These are phyloP conservation scores for Chloranthus sessilifolius DNA, from an alignment of 164 flowering plant genomes.

Conservation along the genomic window DNA sequence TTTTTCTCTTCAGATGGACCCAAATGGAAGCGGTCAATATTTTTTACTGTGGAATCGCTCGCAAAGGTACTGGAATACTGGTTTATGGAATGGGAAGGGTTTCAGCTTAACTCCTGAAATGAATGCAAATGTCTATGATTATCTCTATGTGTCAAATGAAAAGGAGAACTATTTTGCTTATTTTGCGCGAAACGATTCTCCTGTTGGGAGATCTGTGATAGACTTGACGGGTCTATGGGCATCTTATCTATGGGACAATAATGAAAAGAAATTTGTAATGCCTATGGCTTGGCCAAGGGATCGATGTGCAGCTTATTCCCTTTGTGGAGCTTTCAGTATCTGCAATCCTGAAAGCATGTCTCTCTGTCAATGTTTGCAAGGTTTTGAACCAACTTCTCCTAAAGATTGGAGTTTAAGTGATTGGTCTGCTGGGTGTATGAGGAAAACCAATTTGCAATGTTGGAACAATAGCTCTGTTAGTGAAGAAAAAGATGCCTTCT, in stretches of 20 bases:
- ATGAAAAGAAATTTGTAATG: conserved; percentile 8
- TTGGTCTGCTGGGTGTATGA: conserved; percentile 21
- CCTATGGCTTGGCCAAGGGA: conserved; percentile 19
- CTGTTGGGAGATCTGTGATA: conserved; percentile 12
- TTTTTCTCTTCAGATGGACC: conserved; percentile 8
- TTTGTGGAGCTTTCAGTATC: conserved; percentile 21
- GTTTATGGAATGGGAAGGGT: conserved; percentile 8
- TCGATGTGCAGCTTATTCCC: conserved; percentile 10
- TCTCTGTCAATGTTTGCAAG: conserved; percentile 14
- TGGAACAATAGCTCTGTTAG: too few species aligned
- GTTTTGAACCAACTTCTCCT: conserved; percentile 9
- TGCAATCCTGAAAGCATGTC: conserved; percentile 9
- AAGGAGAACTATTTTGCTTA: conserved; percentile 19
- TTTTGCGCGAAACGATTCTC: background rate
- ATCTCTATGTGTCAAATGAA: conserved; percentile 7
- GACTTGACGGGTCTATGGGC: conserved; percentile 18
- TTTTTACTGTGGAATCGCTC: conserved; percentile 9
- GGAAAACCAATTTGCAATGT: conserved; percentile 15
- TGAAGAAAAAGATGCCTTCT: conserved; percentile 3
- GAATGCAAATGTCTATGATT: conserved; percentile 10
- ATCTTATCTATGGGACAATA: conserved; percentile 7
- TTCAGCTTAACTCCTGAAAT: conserved; percentile 20
- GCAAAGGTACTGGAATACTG: conserved; percentile 11
- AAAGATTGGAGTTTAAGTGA: conserved; percentile 12
- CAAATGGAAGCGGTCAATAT: conserved; percentile 1